A percentile compares a stretch with the other conserved stretches of the same genome.
These are phyloP conservation scores for Colletotrichum sp. DNA, from an alignment of 2,329 filamentous ascomycete species.

Conservation along the genomic window DNA sequence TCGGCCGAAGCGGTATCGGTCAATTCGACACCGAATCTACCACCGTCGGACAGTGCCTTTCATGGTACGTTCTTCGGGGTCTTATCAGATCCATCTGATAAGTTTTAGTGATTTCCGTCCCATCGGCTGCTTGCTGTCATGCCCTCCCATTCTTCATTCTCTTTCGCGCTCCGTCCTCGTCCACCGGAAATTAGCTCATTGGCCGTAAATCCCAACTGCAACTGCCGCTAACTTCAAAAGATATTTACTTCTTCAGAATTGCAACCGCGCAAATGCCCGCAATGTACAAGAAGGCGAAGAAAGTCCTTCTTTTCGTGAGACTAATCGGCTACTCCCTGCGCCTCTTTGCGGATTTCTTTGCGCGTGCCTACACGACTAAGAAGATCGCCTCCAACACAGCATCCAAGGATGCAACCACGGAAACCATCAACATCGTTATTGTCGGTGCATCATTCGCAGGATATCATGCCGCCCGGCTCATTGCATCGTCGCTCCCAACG, in stretches of 20 bases:
- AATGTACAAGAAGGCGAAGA: conserved; percentile 30
- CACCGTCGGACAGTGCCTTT: not conserved
- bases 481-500: conserved; percentile 53
- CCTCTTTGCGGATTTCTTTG: not conserved
- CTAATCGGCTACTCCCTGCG: conserved; percentile 30
- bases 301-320: conserved; percentile 32
- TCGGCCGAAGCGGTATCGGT: conserved; percentile 11
- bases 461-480: conserved; percentile 49
- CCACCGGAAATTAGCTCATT: not conserved
- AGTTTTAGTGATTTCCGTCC: conserved; percentile 3
- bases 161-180: not conserved
- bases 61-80: not conserved
- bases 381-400: conserved; percentile 4
- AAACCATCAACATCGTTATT: conserved; percentile 54
- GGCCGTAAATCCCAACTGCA: not conserved
- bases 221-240: not conserved
- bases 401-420: conserved; percentile 12
- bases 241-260: not conserved
- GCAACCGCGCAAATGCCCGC: not conserved
- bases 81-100: conserved; percentile 43
- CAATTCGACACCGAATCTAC: not conserved
- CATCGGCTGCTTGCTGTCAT: not conserved
- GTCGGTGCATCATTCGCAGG: conserved; percentile 66
- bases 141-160: not conserved
- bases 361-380: conserved; percentile 17